phyloP scores from a whole-genome alignment of 257 asterid species.

The Ehretia macrophylla region DNA sequence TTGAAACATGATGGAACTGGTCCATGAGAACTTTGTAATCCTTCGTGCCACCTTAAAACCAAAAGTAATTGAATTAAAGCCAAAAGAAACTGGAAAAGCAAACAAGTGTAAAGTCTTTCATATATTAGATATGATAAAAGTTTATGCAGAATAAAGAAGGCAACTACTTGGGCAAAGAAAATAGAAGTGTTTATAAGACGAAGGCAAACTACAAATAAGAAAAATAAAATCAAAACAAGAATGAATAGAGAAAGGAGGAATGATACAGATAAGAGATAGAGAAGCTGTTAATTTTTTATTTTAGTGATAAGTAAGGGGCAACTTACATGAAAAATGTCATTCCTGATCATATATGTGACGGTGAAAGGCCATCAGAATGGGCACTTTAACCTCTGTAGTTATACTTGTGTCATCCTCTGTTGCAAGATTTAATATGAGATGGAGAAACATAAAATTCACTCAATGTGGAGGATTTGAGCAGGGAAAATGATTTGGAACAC shows the following conservation, averaged over 20 bases:
- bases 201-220: too few relatives aligned
- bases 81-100: not conserved
- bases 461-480: not conserved
- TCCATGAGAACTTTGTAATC: conserved; percentile 91
- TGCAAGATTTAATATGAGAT: conserved; percentile 16
- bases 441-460: not conserved
- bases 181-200: too few relatives aligned
- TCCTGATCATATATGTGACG: conserved; percentile 73
- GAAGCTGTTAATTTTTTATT: too few relatives aligned
- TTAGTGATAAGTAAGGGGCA: conserved; percentile 9
- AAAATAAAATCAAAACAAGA: too few relatives aligned
- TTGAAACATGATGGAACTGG: conserved; percentile 82
- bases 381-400: conserved; percentile 75
- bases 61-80: conserved; percentile 1
- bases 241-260: too few relatives aligned
- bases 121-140: conserved; percentile 4
- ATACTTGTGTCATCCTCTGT: conserved; percentile 99
- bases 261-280: too few relatives aligned
- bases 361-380: conserved; percentile 79
- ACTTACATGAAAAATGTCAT: conserved; percentile 96
- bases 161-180: too few relatives aligned
- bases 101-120: conserved; percentile 9
- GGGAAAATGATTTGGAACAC: not conserved
- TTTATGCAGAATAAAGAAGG: not conserved
- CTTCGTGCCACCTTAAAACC: conserved; percentile 74